phyloP scores from a whole-genome alignment of 2,329 filamentous ascomycete genomes.

The Xylariaceae sp. region DNA sequence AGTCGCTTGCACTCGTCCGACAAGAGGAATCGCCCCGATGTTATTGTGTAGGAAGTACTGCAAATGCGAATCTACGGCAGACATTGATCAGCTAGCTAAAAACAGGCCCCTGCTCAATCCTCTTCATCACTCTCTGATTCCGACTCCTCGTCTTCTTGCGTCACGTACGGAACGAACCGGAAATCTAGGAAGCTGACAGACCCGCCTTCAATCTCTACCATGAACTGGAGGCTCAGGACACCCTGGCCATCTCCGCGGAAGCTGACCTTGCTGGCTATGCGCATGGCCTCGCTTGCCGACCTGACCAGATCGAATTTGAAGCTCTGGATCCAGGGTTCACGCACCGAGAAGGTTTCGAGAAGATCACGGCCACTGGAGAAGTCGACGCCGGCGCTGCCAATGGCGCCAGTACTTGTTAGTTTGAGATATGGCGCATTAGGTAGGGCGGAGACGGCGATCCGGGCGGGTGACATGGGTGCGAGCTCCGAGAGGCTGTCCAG shows the following conservation, averaged over 20 bases:
- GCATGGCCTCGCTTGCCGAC: slow-evolving; percentile 87
- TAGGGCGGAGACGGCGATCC: slow-evolving; percentile 64
- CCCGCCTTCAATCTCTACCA: slow-evolving; percentile 78
- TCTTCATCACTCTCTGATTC: slow-evolving; percentile 40
- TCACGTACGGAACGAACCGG: slow-evolving; percentile 69
- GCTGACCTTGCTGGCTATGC: slow-evolving; percentile 85
- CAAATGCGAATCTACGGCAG: background rate
- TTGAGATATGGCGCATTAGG: slow-evolving; percentile 67
- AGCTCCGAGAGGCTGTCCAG: slow-evolving; percentile 69
- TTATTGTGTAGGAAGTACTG: background rate
- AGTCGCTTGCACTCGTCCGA: no score
- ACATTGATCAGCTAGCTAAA: background rate
- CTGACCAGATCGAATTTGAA: slow-evolving; percentile 88
- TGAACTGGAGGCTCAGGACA: slow-evolving; percentile 90
- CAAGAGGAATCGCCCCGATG: no score
- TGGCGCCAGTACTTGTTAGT: slow-evolving; percentile 60
- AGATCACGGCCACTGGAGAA: slow-evolving; percentile 62
- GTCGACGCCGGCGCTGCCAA: slow-evolving; percentile 62
- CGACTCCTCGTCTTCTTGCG: slow-evolving; percentile 55
- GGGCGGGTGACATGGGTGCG: slow-evolving; percentile 65
- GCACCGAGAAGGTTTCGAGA: slow-evolving; percentile 70
- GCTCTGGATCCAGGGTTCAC: slow-evolving; percentile 58
- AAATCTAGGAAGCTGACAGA: slow-evolving; percentile 75
- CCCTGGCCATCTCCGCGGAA: slow-evolving; percentile 83
- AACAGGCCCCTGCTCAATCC: slow-evolving; percentile 19